Base-by-base conservation (phyloP, 345 rosid genomes). In the Atalantia buxifolia region DNA sequence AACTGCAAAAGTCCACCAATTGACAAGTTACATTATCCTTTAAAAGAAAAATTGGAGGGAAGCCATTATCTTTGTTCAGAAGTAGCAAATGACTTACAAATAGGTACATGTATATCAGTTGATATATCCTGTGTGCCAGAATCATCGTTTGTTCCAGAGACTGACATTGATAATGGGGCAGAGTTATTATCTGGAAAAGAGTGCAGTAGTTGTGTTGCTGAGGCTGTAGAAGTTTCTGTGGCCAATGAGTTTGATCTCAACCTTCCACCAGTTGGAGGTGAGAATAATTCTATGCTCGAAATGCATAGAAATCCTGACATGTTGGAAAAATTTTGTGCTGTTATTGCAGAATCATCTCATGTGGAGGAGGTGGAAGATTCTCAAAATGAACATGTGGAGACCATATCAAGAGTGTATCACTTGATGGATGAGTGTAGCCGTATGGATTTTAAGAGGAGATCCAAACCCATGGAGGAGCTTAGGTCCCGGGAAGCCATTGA, bases 351-450 rank as follows among this genome's bases (percentile, higher is more conserved):
- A 59, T 81, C 87, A 71, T 87, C 88, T 80, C 78, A 50, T 38
- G 82, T 74, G 67, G 90, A 79, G 24, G 83, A 62, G 74, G 80
- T 82, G 69, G 94, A 87, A 78, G 89, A 89, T 83, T 78, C 80
- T 79, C 86, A 76, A 69, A 84, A 81, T 76, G 85, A 85, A 69
- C 75, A 66, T 66, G 78, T 22, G 38, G 90, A 80, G 78, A 77
- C 74, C 76, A 67, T 80, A 30, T 69, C 79, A 55, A 82, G 86
- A 82, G 87, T 82, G 65, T 85, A 79, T 82, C 91, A 87, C 63
- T 77, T 88, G 78, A 88, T 90, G 91, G 99, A 94, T 82, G 92
- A 96, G 84, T 92, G 98, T 79, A 94, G 98, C 82, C 89, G 95
- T 62, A 80, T 96, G 82, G 92, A 85, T 84, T 88, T 92, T 74